Evolutionary conservation across 2,329 filamentous ascomycete species (phyloP), one percentile per base, ranked within the genome.

Genomic region (Emergomyces orientalis): DNA sequence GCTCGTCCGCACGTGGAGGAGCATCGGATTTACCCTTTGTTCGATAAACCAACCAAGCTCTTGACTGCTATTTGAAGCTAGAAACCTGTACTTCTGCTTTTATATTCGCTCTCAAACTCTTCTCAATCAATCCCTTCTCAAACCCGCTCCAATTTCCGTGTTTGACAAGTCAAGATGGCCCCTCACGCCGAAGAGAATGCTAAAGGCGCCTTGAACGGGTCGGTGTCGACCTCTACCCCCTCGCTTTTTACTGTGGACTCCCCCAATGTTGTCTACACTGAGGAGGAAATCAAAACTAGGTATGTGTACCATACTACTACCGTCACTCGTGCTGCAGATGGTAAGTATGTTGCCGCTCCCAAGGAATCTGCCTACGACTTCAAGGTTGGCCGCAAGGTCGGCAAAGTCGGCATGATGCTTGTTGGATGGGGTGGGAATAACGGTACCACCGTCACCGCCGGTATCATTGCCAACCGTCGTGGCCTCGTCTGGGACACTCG

Each of bases 361-460:
- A 89, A 89, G 78, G 89, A 96, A 80, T 94, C 89, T 66, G 80
- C 88, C 69, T 99, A 97, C 77, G 88, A 97, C 82, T 97, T 99
- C 88, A 96, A 96, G 84, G 90, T 94, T 73, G 89, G 96, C 75
- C 91, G 93, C 76, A 90, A 89, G 78, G 85, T 97, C 64, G 91
- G 91, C 78, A 96, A 93, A 83, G 85, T 91, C 69, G 94, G 94
- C 74, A 85, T 97, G 81, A 97, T 99, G 94, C 84, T 99, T 68
- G 93, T 99, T 69, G 94, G 94, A 67, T 93, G 89, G 86, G 94
- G 94, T 78, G 94, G 94, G 73, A 99, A 99, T 86, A 99, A 99
- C 75, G 94, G 94, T 68, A 91, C 91, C 68, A 99, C 94, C 63
- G 91, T 99, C 66, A 97, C 94, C 64, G 94, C 94, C 66, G 94